These are phyloP conservation scores for Fusarium citri DNA, from an alignment of 2,329 filamentous ascomycete genomes.

Conservation along the genomic window DNA sequence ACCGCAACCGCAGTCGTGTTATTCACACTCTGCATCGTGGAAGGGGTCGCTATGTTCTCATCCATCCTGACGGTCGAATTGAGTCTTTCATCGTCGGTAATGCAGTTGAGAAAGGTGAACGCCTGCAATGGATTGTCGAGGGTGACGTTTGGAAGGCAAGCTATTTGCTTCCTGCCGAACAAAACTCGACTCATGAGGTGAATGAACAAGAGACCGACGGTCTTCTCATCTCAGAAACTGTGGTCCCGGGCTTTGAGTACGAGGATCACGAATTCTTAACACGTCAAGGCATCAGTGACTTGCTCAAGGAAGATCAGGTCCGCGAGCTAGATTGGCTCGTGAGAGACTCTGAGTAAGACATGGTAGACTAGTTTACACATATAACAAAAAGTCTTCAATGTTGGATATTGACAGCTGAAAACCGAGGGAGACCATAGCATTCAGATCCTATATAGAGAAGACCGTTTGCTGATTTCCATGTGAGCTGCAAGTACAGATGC, in stretches of 20 bases:
- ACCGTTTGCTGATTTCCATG: neutral
- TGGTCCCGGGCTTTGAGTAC: slow-evolving; percentile 75
- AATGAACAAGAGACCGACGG: slow-evolving; percentile 57
- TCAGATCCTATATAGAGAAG: too few relatives aligned
- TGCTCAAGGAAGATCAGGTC: slow-evolving; percentile 64
- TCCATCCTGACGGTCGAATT: slow-evolving; percentile 68
- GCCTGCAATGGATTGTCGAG: slow-evolving; percentile 75
- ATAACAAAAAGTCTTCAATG: neutral
- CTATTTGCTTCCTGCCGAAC: slow-evolving; percentile 59
- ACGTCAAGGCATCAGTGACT: slow-evolving; percentile 58
- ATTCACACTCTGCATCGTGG: slow-evolving; percentile 75
- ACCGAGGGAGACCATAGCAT: neutral
- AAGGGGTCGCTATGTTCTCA: slow-evolving; percentile 71
- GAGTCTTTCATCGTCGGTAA: slow-evolving; percentile 73
- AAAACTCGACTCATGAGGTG: slow-evolving; percentile 37
- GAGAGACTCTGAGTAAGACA: slow-evolving; percentile 34
- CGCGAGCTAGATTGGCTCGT: slow-evolving; percentile 61
- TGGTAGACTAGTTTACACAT: neutral
- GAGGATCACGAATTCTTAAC: slow-evolving; percentile 75
- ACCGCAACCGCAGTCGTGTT: slow-evolving; percentile 70
- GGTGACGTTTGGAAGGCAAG: slow-evolving; percentile 75
- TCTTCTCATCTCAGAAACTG: slow-evolving; percentile 75
- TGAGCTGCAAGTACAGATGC: neutral
- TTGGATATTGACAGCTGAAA: too few relatives aligned
- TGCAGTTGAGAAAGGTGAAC: slow-evolving; percentile 68